Evolutionary conservation across 768 basidiomycete species (phyloP).

Genomic region (Xanthoconium purpureum): DNA sequence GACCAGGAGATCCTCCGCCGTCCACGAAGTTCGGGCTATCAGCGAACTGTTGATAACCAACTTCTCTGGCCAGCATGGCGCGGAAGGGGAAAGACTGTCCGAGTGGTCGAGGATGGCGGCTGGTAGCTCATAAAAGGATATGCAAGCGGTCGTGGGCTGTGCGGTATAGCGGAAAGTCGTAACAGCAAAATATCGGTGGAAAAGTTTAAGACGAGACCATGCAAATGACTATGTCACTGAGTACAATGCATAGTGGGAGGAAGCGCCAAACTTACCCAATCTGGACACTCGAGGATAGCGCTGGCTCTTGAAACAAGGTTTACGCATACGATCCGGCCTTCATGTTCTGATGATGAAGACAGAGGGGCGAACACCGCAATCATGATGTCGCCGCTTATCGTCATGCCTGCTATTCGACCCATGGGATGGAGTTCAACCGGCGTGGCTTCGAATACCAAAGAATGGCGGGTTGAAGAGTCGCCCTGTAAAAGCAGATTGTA

Average conservation of each 20-base stretch:
- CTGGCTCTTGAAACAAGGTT: constrained; percentile 15
- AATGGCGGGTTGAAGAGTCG: background rate
- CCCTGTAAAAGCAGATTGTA: constrained; percentile 21
- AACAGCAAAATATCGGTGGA: constrained; percentile 8
- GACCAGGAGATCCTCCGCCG: background rate
- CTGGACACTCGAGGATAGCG: constrained; percentile 13
- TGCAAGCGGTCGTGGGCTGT: background rate
- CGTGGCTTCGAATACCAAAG: constrained; percentile 19
- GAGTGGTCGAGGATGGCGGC: constrained; percentile 5
- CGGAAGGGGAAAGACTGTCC: background rate
- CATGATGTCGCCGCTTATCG: constrained; percentile 25
- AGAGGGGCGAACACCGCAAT: constrained; percentile 10
- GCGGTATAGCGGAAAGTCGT: background rate
- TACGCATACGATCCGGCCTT: constrained; percentile 17
- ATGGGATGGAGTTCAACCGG: constrained; percentile 10
- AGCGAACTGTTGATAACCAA: constrained; percentile 1
- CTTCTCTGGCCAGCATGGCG: constrained; percentile 16
- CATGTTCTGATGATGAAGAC: background rate
- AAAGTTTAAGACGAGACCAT: constrained; percentile 16
- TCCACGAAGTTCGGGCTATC: constrained; percentile 16
- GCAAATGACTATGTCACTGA: constrained; percentile 11
- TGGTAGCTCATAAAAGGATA: constrained; percentile 18
- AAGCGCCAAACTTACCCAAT: constrained; percentile 14
- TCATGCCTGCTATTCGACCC: constrained; percentile 19
- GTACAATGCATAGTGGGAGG: background rate